Base-by-base conservation (phyloP, 2,329 filamentous ascomycete genomes). In the Phyllosticta capitalensis region DNA sequence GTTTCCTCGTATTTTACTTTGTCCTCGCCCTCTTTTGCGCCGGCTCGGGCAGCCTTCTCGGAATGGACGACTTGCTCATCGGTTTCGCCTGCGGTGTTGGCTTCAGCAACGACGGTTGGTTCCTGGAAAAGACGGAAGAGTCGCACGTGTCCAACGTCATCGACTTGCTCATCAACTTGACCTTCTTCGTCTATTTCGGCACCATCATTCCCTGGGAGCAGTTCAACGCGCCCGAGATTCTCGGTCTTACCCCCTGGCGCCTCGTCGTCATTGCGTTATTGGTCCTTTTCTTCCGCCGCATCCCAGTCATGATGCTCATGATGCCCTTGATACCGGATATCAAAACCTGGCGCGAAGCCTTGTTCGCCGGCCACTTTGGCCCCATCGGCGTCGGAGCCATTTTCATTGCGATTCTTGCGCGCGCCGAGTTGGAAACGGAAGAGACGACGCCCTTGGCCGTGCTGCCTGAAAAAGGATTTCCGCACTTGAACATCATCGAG, bases 131-230 rank as follows among this genome's bases (percentile, higher is more conserved):
- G 79, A 99, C 94, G 0, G 94, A 99, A 71, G 94, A 99, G 74
- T 92, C 94, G 0, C 94, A 97, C 72, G 94, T 99, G 9, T 97
- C 92, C 72, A 97, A 99, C 83, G 94, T 99, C 71, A 99, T 99
- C 69, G 94, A 99, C 79, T 75, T 99, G 72, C 79, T 99, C 62
- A 86, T 99, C 77, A 99, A 99, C 74, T 83, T 99, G 84, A 83
- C 92, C 2, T 99, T 97, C 74, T 99, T 99, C 73, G 94, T 99
- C 66, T 99, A 94, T 72, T 88, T 99, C 64, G 94, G 94, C 57
- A 90, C 94, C 58, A 96, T 99, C 72, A 94, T 99, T 63, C 94
- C 94, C 1, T 99, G 94, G 94, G 84, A 88, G 67, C 86, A 90
- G 71, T 99, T 86, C 81, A 96, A 97, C 76, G 79, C 85, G 61